Base-by-base conservation (phyloP, 306 rosid genomes). In the Vigna unguiculata region DNA sequence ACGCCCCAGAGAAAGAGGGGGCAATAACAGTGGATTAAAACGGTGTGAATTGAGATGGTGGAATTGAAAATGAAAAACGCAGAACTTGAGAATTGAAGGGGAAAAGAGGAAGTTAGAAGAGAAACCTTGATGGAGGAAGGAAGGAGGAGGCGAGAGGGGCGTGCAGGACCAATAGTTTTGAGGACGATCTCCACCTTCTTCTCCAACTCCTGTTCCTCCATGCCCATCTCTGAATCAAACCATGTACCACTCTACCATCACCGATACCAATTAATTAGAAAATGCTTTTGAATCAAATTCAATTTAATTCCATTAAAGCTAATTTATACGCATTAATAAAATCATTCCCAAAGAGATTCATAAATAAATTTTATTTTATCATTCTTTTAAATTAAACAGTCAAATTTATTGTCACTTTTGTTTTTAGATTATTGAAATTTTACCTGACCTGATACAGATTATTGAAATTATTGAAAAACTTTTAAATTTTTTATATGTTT, bases 101-200 rank as follows among this genome's bases (percentile, higher is more conserved):
- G 55, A 41, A 15, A 12, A 58, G 28, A 40, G 12, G 12, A 43
- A 12, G 16, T 43, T 11, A 12, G 48, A 12, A 43, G 16, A 34
- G 36, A 36, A 66, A 95, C 98, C 83, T 83, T 89, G 81, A 90
- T 80, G 48, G 86, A 60, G 83, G 97, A 85, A 3, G 92, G 91
- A 78, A 90, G 85, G 4, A 69, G 84, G 36, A 95, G 88, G 77
- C 91, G 96, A 87, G 91, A 89, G 64, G 98, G 96, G 54, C 88
- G 96, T 72, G 93, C 53, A 16, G 97, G 98, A 81, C 97, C 98
- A 36, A 92, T 82, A 55, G 96, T 89, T 73, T 87, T 87, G 74
- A 95, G 86, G 51, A 92, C 55, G 83, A 95, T 88, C 32, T 89
- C 96, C 9, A 92, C 90, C 85, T 67, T 85, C 21, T 63, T 85